Percentiles rank a stretch among this genome's conserved stretches.
Evolutionary conservation across 139 green algal species (phyloP).

Genomic region (Volvox reticuliferus): DNA sequence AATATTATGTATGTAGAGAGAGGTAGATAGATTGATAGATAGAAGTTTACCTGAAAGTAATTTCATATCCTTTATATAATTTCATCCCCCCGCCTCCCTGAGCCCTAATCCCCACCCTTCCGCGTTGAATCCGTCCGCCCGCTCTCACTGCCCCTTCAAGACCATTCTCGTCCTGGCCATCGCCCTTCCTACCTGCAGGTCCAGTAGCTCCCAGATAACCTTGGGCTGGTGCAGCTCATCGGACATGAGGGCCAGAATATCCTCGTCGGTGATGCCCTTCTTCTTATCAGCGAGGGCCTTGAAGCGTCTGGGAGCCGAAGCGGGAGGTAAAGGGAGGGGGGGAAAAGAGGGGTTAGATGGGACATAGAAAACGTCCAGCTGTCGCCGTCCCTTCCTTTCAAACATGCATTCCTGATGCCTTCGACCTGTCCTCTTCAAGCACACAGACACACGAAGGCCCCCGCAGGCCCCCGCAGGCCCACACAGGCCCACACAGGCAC

Average conservation of each 20-base stretch:
- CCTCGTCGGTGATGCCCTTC: conserved; percentile 95
- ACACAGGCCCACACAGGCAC: no score
- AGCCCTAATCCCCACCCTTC: not conserved
- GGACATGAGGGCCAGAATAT: conserved; percentile 93
- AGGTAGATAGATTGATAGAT: no score
- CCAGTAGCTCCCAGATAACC: conserved; percentile 88
- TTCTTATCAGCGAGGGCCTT: conserved; percentile 95
- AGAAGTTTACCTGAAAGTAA: no score
- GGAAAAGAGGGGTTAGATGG: not conserved
- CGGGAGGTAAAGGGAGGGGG: not conserved
- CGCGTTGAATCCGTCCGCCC: not conserved
- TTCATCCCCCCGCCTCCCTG: no score
- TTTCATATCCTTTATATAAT: no score
- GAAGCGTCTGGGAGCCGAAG: conserved; percentile 77
- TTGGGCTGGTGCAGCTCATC: conserved; percentile 90
- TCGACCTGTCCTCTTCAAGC: not conserved
- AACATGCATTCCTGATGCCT: not conserved
- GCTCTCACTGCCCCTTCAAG: not conserved
- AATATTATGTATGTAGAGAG: no score
- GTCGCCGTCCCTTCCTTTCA: not conserved
- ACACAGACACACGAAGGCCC: not conserved
- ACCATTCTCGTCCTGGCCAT: not conserved
- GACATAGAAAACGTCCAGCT: not conserved
- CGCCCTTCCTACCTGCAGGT: conserved; percentile 82
- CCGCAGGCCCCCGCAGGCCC: no score